Evolutionary conservation across 176 grass and related monocot genomes (phyloP), one percentile per base, ranked within the genome.

Genomic region (sorghum (Sorghum bicolor)): DNA sequence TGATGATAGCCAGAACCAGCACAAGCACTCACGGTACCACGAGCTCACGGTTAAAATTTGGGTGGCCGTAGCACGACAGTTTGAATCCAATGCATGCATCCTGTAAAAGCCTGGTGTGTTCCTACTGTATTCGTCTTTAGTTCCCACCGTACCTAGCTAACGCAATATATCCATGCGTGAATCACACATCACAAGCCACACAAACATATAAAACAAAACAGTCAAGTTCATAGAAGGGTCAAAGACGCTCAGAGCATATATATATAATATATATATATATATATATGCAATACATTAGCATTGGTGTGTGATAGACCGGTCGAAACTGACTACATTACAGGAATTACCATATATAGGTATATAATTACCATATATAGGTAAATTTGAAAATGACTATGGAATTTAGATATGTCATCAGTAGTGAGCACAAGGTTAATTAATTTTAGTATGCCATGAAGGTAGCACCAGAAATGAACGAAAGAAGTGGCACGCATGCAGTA

Each of bases 1-100:
- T 60, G 55, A 48, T 48, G 61, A 85, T 73, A 31, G 67, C 24
- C 61, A 70, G 60, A 38, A 63, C 64, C 75, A 80, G 69, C 47
- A 60, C 47, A 60, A 74, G 47, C 62, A 63, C 80, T 80, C 80
- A 71, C 75, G 62, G 75, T 50, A 64, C 80, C 75, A 70, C 79
- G 45, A 58, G 13, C 5, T 68, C 41, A 75, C 48, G 75, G 62
- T 53, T 75, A 75, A 83, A 80, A 74, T 53, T 64, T 75, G 33
- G 45, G 36, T 36, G 22, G 48, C 50, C 43, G 20, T 55, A 50
- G 84, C 29, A 79, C 48, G 48, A 9, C 68, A 80, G 28, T 62
- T 87, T 80, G 80, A 87, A 84, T 76, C 64, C 16, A 52, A 9
- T 38, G 15, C 12, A 38, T 7, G 45, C 45, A 65, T 7, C 39